These are phyloP conservation scores for Aurinia saxatilis DNA, from an alignment of 345 rosid genomes.

Conservation along the genomic window DNA sequence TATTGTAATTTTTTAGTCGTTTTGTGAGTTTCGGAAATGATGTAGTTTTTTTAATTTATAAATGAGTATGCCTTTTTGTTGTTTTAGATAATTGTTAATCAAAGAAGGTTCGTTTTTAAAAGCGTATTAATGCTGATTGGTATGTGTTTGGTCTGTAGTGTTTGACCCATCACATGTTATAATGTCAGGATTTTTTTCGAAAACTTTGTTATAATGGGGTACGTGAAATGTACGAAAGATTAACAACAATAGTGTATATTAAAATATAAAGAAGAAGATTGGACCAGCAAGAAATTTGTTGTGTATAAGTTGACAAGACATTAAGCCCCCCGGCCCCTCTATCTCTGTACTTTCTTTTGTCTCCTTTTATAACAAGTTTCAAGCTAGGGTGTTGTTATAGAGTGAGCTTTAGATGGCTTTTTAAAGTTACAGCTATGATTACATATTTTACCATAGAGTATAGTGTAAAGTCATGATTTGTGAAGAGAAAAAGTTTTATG, in stretches of 20 bases:
- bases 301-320: neutral
- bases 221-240: slow-evolving; percentile 17
- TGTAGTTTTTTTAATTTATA: neutral
- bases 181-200: slow-evolving; percentile 13
- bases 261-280: neutral
- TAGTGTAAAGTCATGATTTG: neutral
- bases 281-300: slow-evolving; percentile 18
- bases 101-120: slow-evolving; percentile 25
- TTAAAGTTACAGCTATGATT: slow-evolving; percentile 14
- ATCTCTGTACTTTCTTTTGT: slow-evolving; percentile 13
- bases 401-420: too few relatives aligned
- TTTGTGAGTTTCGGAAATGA: slow-evolving; percentile 27
- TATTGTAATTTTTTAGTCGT: slow-evolving; percentile 10
- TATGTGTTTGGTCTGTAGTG: neutral
- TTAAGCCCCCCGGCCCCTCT: neutral
- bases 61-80: too few relatives aligned
- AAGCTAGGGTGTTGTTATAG: too few relatives aligned
- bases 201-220: slow-evolving; percentile 2
- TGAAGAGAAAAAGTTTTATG: slow-evolving; percentile 5
- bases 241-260: neutral
- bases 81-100: slow-evolving; percentile 8
- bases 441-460: slow-evolving; percentile 7
- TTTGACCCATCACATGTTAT: neutral
- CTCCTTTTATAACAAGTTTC: too few relatives aligned
- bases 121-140: slow-evolving; percentile 5